These are phyloP conservation scores for Citrus hindsii DNA, from an alignment of 345 rosid species.

Conservation along the genomic window DNA sequence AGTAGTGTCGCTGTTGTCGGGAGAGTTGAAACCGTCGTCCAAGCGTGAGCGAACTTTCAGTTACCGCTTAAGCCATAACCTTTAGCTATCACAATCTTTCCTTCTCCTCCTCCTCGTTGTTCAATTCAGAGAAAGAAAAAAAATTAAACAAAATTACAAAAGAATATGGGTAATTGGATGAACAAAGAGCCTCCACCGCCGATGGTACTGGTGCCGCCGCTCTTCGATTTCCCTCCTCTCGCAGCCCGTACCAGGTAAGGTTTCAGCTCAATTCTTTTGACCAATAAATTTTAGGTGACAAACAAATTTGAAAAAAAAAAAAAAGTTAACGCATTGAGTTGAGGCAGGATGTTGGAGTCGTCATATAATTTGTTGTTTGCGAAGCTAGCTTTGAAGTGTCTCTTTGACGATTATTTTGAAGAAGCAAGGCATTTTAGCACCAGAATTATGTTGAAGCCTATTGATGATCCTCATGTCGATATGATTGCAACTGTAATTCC, in stretches of 20 bases:
- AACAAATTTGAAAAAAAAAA: no score
- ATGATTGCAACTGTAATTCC: constrained; percentile 65
- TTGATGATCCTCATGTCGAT: constrained; percentile 92
- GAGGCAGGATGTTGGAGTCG: constrained; percentile 82
- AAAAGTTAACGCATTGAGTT: neutral
- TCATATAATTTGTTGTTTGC: constrained; percentile 76
- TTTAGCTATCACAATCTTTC: neutral
- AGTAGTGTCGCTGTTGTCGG: neutral
- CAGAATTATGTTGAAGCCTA: constrained; percentile 73
- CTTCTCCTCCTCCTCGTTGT: neutral
- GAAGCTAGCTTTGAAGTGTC: constrained; percentile 74
- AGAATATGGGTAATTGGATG: constrained; percentile 55
- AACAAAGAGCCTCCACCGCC: constrained; percentile 75
- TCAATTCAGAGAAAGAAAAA: neutral
- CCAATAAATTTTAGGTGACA: neutral
- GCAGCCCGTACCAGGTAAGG: constrained; percentile 93
- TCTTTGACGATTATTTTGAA: constrained; percentile 88
- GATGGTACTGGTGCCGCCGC: constrained; percentile 86
- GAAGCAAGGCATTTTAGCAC: constrained; percentile 63
- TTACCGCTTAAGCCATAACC: neutral
- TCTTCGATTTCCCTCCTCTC: constrained; percentile 89
- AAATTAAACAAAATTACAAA: neutral
- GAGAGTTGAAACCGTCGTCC: constrained; percentile 14
- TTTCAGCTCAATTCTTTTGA: constrained; percentile 13
- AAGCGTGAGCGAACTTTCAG: constrained; percentile 4